Conservation (phyloP, 441 rosid species). For the Populus tomentosa region DNA sequence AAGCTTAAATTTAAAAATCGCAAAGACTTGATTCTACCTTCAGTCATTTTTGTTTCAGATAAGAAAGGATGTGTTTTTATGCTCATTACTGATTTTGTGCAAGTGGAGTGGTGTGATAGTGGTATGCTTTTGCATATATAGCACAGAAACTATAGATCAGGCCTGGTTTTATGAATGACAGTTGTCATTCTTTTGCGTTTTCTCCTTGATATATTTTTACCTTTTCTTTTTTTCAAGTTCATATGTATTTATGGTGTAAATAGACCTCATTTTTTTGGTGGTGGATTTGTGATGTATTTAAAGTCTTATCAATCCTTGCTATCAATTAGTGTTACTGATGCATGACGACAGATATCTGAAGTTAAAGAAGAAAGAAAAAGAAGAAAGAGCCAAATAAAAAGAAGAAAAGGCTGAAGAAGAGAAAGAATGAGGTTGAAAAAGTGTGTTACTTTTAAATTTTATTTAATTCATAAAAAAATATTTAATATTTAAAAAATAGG, state of each 20-base stretch:
- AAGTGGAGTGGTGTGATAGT: conserved; percentile 19
- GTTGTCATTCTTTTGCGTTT: background rate
- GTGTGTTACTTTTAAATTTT: too few relatives aligned
- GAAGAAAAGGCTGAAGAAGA: too few relatives aligned
- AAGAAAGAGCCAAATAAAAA: too few relatives aligned
- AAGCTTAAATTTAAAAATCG: background rate
- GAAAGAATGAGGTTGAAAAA: too few relatives aligned
- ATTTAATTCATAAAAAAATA: too few relatives aligned
- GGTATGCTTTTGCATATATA: conserved; percentile 11
- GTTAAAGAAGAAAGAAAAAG: too few relatives aligned
- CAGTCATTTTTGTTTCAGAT: background rate
- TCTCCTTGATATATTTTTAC: background rate
- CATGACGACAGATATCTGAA: background rate
- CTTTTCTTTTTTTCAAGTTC: background rate
- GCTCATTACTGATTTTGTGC: conserved; percentile 7
- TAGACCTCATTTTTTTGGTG: conserved; percentile 6
- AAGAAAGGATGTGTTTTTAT: background rate
- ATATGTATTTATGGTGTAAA: conserved; percentile 20
- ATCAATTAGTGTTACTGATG: background rate
- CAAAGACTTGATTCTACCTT: conserved; percentile 5
- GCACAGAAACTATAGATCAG: conserved; percentile 6
- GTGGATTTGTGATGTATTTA: background rate
- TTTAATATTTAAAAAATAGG: too few relatives aligned
- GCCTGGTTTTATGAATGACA: conserved; percentile 7
- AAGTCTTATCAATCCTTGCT: background rate